Conservation (phyloP, 352 stramenopile species). For the Phytophthora syringae region DNA sequence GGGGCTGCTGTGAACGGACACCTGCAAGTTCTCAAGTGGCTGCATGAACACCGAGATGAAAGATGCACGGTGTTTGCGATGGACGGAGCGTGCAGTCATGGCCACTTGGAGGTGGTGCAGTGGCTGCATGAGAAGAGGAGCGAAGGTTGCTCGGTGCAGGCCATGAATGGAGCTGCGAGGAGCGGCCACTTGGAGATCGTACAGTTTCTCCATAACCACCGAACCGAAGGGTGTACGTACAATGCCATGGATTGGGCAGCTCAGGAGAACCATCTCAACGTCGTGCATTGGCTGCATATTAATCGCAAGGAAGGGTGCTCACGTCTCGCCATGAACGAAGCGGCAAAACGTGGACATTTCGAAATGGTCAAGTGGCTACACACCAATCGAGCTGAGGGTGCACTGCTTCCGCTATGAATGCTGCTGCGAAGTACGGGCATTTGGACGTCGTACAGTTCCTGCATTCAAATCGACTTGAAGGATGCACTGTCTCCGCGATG, state of each 20-base stretch:
- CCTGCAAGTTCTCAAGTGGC: constrained; percentile 30
- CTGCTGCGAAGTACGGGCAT: constrained; percentile 26
- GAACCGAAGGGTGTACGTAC: constrained; percentile 34
- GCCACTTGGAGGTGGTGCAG: constrained; percentile 31
- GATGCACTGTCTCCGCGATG: constrained; percentile 33
- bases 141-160: constrained; percentile 28
- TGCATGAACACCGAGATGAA: constrained; percentile 28
- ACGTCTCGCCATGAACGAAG: constrained; percentile 30
- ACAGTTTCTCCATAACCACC: constrained; percentile 36
- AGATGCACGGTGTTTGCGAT: constrained; percentile 26
- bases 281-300: constrained; percentile 34
- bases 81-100: constrained; percentile 26
- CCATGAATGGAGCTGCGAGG: constrained; percentile 33
- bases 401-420: constrained; percentile 40
- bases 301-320: constrained; percentile 38
- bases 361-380: constrained; percentile 35
- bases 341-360: constrained; percentile 31
- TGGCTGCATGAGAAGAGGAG: constrained; percentile 37
- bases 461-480: constrained; percentile 34
- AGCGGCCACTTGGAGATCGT: constrained; percentile 28
- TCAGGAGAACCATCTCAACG: constrained; percentile 20
- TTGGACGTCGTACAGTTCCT: constrained; percentile 42
- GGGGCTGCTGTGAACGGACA: constrained; percentile 29
- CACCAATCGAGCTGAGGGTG: constrained; percentile 30
- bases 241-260: constrained; percentile 42